These are phyloP conservation scores for Pyrenopolyporus hunteri DNA, from an alignment of 495 filamentous ascomycete species.

Conservation along the genomic window DNA sequence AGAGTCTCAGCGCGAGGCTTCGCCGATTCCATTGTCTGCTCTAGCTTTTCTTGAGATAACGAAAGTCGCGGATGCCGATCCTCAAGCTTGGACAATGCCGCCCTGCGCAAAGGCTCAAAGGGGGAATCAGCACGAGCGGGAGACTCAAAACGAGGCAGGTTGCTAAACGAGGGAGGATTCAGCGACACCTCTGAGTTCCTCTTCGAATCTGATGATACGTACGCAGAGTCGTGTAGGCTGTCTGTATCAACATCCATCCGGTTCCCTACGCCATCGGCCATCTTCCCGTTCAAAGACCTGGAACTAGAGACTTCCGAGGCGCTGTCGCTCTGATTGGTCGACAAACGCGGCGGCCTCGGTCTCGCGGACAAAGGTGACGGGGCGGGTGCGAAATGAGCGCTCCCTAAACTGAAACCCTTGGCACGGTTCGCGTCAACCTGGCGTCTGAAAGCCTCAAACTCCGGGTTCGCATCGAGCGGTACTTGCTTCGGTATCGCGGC, in stretches of 20 bases:
- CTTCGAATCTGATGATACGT: conserved; percentile 55
- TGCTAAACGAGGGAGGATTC: conserved; percentile 44
- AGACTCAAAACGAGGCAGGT: conserved; percentile 45
- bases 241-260: conserved; percentile 44
- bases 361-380: conserved; percentile 42
- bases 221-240: conserved; percentile 52
- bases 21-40: conserved; percentile 27
- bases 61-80: conserved; percentile 59
- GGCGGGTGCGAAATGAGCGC: conserved; percentile 49
- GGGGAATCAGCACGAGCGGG: conserved; percentile 47
- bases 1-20: conserved; percentile 62
- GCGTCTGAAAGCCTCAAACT: conserved; percentile 76
- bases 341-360: conserved; percentile 47
- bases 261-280: conserved; percentile 16
- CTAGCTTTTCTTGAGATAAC: conserved; percentile 46
- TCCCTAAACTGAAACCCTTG: conserved; percentile 58
- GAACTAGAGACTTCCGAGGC: conserved; percentile 39
- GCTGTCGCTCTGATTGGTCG: conserved; percentile 48
- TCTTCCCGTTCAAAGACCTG: conserved; percentile 23
- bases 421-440: conserved; percentile 68
- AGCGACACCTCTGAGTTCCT: conserved; percentile 53
- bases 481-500: conserved; percentile 72
- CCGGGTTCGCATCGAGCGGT: conserved; percentile 71
- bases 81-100: conserved; percentile 49
- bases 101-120: conserved; percentile 41